A percentile compares a stretch with the other conserved stretches of the same genome.
phyloP scores from a whole-genome alignment of 75 land plant genomes.

The Picea sitchensis region DNA sequence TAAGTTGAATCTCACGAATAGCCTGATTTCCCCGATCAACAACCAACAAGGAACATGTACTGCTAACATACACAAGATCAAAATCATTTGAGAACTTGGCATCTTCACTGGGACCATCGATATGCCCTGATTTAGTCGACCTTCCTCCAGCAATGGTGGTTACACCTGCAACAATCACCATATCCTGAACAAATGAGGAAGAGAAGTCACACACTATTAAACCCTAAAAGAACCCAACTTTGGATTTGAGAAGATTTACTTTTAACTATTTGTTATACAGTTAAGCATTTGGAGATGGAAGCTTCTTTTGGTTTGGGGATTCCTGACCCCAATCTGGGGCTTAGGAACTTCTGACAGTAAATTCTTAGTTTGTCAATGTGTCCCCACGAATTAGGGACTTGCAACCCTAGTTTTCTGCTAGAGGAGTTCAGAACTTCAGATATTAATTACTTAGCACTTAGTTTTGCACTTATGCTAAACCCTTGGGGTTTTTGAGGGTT shows the following conservation, averaged over 20 bases:
- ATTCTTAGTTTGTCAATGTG: background rate
- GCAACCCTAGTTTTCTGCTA: background rate
- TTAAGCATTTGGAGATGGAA: no score
- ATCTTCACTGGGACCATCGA: constrained; percentile 83
- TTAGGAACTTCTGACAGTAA: background rate
- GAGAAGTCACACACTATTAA: background rate
- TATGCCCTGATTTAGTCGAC: constrained; percentile 54
- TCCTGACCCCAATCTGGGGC: background rate
- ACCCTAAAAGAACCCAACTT: background rate
- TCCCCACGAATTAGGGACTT: background rate
- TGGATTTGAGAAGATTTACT: background rate
- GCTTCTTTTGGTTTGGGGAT: background rate
- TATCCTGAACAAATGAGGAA: background rate
- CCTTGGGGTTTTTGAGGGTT: background rate
- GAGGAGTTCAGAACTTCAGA: background rate
- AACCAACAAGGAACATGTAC: constrained; percentile 77
- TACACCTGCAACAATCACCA: constrained; percentile 40
- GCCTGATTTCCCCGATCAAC: constrained; percentile 81
- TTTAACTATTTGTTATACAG: no score
- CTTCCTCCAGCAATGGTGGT: constrained; percentile 89
- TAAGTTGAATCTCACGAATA: constrained; percentile 75
- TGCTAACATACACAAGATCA: constrained; percentile 69
- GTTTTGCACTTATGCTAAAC: background rate
- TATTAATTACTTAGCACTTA: background rate
- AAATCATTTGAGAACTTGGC: constrained; percentile 86